phyloP scores from a whole-genome alignment of 2,329 filamentous ascomycete genomes.

The Shiraia bambusicola region DNA sequence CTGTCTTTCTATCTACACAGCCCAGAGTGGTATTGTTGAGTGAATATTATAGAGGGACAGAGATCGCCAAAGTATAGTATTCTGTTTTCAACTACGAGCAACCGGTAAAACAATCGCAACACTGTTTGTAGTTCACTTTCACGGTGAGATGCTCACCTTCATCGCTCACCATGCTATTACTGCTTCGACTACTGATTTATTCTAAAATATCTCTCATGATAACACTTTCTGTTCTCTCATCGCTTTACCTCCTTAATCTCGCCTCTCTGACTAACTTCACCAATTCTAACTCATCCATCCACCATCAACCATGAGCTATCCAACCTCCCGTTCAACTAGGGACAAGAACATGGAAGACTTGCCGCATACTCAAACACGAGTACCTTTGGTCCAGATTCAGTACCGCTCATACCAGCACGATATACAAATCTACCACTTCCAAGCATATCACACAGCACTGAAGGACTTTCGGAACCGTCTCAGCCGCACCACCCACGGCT shows the following conservation, averaged over 20 bases:
- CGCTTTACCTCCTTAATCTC: neutral
- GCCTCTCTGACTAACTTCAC: no score
- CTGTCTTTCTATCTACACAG: neutral
- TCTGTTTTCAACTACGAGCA: no score
- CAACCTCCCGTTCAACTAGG: neutral
- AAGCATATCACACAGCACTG: constrained; percentile 8
- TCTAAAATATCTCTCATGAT: neutral
- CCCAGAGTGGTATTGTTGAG: no score
- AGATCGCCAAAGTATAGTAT: no score
- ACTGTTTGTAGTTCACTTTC: no score
- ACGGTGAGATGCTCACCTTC: neutral
- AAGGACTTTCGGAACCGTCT: constrained; percentile 3
- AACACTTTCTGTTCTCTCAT: neutral
- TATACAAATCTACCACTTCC: constrained; percentile 26
- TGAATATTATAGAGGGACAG: no score
- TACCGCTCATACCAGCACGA: constrained; percentile 18
- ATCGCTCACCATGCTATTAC: neutral
- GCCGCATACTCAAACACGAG: neutral
- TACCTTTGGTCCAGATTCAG: constrained; percentile 6
- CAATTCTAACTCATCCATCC: no score
- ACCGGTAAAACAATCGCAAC: no score
- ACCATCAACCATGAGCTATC: no score
- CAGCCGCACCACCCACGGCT: constrained; percentile 7
- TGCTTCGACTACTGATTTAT: neutral
- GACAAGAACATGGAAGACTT: neutral